A percentile compares a stretch with the other conserved stretches of the same genome.
These are phyloP conservation scores for Giardia muris DNA, from an alignment of 208 protist species.

Conservation along the genomic window DNA sequence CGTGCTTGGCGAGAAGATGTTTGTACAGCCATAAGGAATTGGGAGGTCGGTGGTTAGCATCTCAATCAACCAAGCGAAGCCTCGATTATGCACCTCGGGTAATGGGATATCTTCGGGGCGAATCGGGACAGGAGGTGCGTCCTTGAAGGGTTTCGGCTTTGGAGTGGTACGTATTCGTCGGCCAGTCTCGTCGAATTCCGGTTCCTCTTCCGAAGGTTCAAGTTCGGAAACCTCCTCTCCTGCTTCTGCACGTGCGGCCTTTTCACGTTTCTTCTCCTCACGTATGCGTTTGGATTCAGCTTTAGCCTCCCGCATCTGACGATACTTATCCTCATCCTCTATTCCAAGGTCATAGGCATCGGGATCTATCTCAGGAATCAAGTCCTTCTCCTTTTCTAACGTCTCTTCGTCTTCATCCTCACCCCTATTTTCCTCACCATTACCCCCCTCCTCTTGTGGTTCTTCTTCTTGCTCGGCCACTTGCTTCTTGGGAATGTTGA, in stretches of 20 bases:
- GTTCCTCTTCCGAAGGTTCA: not conserved
- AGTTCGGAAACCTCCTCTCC: not conserved
- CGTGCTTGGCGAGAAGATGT: not conserved
- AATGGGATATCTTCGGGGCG: not conserved
- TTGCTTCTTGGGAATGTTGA: constrained; percentile 19
- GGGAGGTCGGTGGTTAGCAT: not conserved
- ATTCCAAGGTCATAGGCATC: constrained; percentile 22
- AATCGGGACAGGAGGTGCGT: not conserved
- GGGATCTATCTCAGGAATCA: not conserved
- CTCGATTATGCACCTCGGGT: not conserved
- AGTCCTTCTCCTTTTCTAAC: not conserved
- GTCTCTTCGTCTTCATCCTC: not conserved
- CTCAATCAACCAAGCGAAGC: not conserved
- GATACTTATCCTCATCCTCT: constrained; percentile 4
- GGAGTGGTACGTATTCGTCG: not conserved
- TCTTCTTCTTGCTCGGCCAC: not conserved
- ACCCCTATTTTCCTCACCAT: not conserved
- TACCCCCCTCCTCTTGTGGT: not conserved
- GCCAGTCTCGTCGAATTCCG: constrained; percentile 12
- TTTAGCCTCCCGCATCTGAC: not conserved
- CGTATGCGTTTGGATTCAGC: not conserved
- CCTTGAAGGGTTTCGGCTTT: constrained; percentile 5
- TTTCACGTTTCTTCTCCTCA: not conserved
- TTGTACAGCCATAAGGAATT: not conserved
- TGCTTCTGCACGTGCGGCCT: not conserved